Evolutionary conservation across 2,329 filamentous ascomycete species (phyloP), one percentile per base, ranked within the genome.

Genomic region (Colletotrichum sp.): DNA sequence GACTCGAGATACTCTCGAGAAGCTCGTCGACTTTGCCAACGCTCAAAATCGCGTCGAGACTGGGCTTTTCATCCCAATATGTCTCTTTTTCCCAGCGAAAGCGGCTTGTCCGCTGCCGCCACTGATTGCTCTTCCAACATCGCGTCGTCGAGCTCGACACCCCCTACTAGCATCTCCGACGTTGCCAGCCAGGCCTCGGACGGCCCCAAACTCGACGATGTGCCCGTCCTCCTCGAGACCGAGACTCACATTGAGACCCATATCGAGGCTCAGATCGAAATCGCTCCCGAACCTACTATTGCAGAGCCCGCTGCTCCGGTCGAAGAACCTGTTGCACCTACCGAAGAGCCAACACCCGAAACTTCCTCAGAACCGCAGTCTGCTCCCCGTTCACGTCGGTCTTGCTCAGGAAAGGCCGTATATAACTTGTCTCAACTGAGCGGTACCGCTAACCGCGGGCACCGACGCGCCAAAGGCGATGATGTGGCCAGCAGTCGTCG

Each of bases 341-440:
- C 44, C 44, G 44, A 49, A 49, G 36, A 77, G 24, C 28, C 57
- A 39, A 57, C 64, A 34, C 69, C 44, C 70, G 64, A 73, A 68
- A 76, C 73, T 15, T 57, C 70, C 34, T 59, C 69, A 49, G 79
- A 77, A 69, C 78, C 83, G 59, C 80, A 84, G 10, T 79, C 84
- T n/a, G 79, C 83, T 67, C 80, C 82, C 71, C 90, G 92, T 72
- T 88, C 90, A 77, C 89, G 89, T 79, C 90, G 93, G 80, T 86
- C 88, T 49, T 89, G 90, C 77, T 80, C 85, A n/a, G 89, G 88
- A 69, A 86, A 91, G 21, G 89, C 90, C 15, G 90, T 92, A 18
- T 95, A 95, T 85, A 95, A 95, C 80, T 85, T 94, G 18, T 88
- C 91, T 78, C 89, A 90, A 79, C 87, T 94, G 68, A 89, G 88